These are phyloP conservation scores for Pseudoneurospora amorphoporcata DNA, from an alignment of 495 filamentous ascomycete species.

Conservation along the genomic window DNA sequence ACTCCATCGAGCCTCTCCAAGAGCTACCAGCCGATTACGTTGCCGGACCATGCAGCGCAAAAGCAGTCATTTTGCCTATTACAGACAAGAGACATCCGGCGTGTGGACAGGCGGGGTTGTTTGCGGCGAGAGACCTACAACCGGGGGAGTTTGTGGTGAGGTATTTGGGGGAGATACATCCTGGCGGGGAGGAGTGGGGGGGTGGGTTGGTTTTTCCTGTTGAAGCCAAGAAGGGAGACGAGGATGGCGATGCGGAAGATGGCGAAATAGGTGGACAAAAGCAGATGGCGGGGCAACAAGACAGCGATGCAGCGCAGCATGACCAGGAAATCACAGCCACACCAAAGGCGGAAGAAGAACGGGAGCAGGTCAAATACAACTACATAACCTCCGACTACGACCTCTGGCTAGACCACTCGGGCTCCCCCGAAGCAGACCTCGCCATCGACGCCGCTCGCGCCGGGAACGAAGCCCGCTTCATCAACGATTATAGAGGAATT, in stretches of 20 bases:
- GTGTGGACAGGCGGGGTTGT: constrained; percentile 52
- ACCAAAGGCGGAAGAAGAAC: constrained; percentile 2
- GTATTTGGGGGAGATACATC: constrained; percentile 56
- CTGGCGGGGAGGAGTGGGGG: constrained; percentile 8
- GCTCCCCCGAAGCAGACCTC: constrained; percentile 33
- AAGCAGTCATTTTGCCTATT: constrained; percentile 47
- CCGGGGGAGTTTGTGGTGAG: constrained; percentile 50
- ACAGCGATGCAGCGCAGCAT: constrained; percentile 2
- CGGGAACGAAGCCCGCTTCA: constrained; percentile 62
- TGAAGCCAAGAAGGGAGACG: background rate
- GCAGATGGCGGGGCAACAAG: background rate
- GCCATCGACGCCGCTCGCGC: constrained; percentile 51
- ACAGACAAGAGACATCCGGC: constrained; percentile 48
- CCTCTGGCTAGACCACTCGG: constrained; percentile 43
- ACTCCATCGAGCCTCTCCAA: constrained; percentile 12
- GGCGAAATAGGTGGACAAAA: background rate
- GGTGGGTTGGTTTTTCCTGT: background rate
- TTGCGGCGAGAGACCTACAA: constrained; percentile 45
- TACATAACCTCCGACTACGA: constrained; percentile 55
- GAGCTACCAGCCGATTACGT: constrained; percentile 26
- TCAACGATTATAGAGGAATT: constrained; percentile 67
- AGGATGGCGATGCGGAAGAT: background rate
- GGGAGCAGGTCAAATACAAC: constrained; percentile 11
- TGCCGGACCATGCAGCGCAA: constrained; percentile 29
- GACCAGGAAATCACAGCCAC: background rate